phyloP scores from a whole-genome alignment of 164 flowering plant genomes.

The Cinnamomum chago region DNA sequence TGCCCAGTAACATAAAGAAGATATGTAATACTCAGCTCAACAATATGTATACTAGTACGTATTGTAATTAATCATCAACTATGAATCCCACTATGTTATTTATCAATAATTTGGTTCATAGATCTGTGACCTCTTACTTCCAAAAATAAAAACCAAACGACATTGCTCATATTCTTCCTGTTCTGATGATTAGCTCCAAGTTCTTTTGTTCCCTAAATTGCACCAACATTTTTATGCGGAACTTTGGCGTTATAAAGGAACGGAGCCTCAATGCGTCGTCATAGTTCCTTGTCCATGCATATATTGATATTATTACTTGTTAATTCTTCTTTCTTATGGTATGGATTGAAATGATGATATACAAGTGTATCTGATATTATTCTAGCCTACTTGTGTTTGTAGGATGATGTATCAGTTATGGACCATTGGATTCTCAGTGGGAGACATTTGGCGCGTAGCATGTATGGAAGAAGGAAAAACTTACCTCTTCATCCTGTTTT shows the following conservation, averaged over 20 bases:
- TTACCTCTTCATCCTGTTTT: neutral
- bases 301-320: neutral
- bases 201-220: neutral
- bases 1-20: neutral
- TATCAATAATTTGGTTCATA: neutral
- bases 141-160: neutral
- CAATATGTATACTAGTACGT: too few relatives aligned
- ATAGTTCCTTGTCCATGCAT: neutral
- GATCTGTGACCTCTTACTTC: neutral
- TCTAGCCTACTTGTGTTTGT: neutral
- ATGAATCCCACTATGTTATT: neutral
- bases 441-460: neutral
- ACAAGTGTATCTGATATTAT: neutral
- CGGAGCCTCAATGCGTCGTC: neutral
- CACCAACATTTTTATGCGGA: neutral
- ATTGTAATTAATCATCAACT: neutral
- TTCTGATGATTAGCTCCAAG: neutral
- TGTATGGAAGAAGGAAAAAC: neutral
- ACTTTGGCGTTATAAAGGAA: neutral
- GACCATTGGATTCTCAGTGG: slow-evolving; percentile 3
- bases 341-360: neutral
- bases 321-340: too few relatives aligned
- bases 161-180: neutral
- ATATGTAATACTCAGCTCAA: neutral
- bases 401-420: slow-evolving; percentile 1